A percentile compares a stretch with the other conserved stretches of the same genome.
Evolutionary conservation across 768 basidiomycete genomes (phyloP).

Genomic region (Agrocybe praecox): DNA sequence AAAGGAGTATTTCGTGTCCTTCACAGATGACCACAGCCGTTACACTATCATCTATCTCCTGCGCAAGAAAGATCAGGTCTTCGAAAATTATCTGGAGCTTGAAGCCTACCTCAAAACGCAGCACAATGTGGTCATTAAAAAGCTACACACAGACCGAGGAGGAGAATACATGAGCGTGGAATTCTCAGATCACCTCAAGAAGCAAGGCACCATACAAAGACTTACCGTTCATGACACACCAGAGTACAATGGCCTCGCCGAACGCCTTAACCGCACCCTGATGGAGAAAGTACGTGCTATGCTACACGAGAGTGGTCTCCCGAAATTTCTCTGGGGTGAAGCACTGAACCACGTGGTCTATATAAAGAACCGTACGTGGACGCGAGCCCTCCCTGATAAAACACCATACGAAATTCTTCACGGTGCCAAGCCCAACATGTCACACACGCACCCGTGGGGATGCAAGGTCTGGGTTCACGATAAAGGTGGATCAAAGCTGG

Average conservation of each 20-base stretch:
- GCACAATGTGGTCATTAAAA: conserved; percentile 21
- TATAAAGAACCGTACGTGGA: conserved; percentile 33
- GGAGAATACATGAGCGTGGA: conserved; percentile 35
- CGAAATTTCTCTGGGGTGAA: conserved; percentile 38
- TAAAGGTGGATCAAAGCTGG: conserved; percentile 13
- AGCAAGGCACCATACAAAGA: conserved; percentile 32
- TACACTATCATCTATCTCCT: conserved; percentile 21
- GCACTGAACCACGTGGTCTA: conserved; percentile 32
- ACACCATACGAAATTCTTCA: conserved; percentile 22
- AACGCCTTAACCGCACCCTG: conserved; percentile 35
- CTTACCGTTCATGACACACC: conserved; percentile 36
- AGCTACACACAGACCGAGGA: conserved; percentile 35
- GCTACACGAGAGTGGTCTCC: conserved; percentile 29
- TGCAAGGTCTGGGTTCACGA: conserved; percentile 32
- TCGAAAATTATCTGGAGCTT: conserved; percentile 23
- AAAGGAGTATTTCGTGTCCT: conserved; percentile 29
- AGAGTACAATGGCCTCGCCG: conserved; percentile 39
- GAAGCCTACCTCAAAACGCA: conserved; percentile 33
- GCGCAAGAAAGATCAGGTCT: conserved; percentile 22
- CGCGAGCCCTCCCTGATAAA: conserved; percentile 20
- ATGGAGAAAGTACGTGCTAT: conserved; percentile 32
- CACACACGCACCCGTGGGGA: conserved; percentile 31
- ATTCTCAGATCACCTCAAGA: conserved; percentile 27
- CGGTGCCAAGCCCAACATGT: conserved; percentile 30
- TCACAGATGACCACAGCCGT: conserved; percentile 29